Percentiles rank a stretch among this genome's conserved stretches.
These are phyloP conservation scores for Termitomyces sp. DNA, from an alignment of 768 basidiomycete genomes.

Conservation along the genomic window DNA sequence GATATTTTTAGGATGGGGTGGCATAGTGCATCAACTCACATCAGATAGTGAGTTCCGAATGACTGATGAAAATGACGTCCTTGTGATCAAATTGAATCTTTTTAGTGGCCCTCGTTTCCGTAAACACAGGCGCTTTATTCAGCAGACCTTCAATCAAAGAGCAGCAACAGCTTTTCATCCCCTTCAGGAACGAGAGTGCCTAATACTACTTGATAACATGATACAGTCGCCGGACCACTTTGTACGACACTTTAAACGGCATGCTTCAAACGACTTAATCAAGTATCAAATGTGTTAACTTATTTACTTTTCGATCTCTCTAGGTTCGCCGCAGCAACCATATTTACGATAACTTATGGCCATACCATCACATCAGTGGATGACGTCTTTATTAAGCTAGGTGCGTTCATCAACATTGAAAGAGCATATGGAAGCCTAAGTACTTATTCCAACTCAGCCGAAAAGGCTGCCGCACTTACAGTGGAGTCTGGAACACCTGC, in stretches of 20 bases:
- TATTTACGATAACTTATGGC: constrained; percentile 47
- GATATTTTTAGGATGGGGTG: constrained; percentile 41
- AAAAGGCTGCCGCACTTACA: constrained; percentile 43
- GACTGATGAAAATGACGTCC: background rate
- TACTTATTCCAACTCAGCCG: constrained; percentile 27
- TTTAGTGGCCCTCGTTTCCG: constrained; percentile 46
- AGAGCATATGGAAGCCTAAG: constrained; percentile 2
- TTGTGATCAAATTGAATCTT: background rate
- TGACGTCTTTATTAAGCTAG: constrained; percentile 40
- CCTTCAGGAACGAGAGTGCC: constrained; percentile 39
- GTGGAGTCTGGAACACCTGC: constrained; percentile 43
- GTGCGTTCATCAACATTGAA: constrained; percentile 23
- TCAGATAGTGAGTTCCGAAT: constrained; percentile 38
- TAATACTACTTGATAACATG: constrained; percentile 38
- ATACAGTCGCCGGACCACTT: constrained; percentile 34
- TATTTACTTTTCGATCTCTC: background rate
- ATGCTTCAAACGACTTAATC: background rate
- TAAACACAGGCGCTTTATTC: constrained; percentile 49
- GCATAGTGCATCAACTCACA: constrained; percentile 43
- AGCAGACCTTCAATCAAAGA: constrained; percentile 44
- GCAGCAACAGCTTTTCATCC: constrained; percentile 35
- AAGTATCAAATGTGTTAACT: background rate
- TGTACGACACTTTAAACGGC: constrained; percentile 43
- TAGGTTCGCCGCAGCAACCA: constrained; percentile 45
- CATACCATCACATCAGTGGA: constrained; percentile 40